These are phyloP conservation scores for Gyrodon lividus DNA, from an alignment of 768 basidiomycete genomes.

Conservation along the genomic window DNA sequence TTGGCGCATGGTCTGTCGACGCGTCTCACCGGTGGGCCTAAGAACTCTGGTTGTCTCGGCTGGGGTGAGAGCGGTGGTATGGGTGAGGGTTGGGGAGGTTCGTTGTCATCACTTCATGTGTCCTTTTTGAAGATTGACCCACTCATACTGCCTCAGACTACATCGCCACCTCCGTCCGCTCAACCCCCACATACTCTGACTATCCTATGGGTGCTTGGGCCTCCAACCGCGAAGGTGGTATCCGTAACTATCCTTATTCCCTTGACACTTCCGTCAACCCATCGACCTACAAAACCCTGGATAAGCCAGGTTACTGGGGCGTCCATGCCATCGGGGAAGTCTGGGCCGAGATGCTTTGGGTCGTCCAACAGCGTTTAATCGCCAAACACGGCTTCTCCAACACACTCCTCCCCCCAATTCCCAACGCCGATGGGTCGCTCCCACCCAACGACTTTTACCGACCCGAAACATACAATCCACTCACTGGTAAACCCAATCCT, in stretches of 20 bases:
- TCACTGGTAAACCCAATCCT: slow-evolving; percentile 35
- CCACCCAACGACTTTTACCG: slow-evolving; percentile 74
- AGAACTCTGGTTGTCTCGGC: slow-evolving; percentile 89
- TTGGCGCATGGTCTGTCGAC: slow-evolving; percentile 88
- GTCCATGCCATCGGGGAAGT: slow-evolving; percentile 93
- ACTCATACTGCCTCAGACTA: slow-evolving; percentile 50
- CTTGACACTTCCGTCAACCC: slow-evolving; percentile 78
- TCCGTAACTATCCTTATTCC: slow-evolving; percentile 89
- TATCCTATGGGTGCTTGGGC: slow-evolving; percentile 97
- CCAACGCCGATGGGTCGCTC: slow-evolving; percentile 59
- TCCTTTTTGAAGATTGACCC: background rate
- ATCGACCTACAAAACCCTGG: slow-evolving; percentile 90
- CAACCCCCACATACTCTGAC: slow-evolving; percentile 67
- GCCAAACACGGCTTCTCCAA: slow-evolving; percentile 79
- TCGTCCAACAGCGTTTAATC: slow-evolving; percentile 72
- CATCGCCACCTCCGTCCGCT: slow-evolving; percentile 84
- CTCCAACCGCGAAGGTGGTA: slow-evolving; percentile 70
- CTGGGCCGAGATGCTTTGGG: slow-evolving; percentile 91
- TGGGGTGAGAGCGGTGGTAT: slow-evolving; percentile 97
- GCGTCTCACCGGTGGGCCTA: slow-evolving; percentile 90
- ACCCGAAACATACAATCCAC: slow-evolving; percentile 30
- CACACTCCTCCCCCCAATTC: slow-evolving; percentile 77
- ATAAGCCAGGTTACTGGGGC: slow-evolving; percentile 92
- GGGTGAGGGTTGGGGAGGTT: slow-evolving; percentile 96
- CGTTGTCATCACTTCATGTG: slow-evolving; percentile 6